Evolutionary conservation across 2,329 filamentous ascomycete genomes (phyloP).

Genomic region (Claviceps arundinis): DNA sequence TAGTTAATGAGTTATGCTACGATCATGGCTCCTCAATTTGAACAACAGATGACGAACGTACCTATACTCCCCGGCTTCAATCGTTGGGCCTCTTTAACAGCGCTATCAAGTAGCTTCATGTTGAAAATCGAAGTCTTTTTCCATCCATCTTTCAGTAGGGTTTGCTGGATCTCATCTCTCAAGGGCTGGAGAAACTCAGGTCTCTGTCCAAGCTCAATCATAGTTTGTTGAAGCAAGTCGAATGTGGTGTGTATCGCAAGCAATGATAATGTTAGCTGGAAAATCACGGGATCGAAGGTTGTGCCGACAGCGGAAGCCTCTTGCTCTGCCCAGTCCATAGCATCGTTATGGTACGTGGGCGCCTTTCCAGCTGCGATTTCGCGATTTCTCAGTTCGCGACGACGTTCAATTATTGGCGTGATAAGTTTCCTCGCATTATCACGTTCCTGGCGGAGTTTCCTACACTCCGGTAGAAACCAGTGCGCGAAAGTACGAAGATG

Average conservation of each 20-base stretch:
- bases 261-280: slow-evolving; percentile 20
- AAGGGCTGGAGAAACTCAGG: slow-evolving; percentile 22
- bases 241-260: slow-evolving; percentile 43
- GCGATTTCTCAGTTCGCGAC: slow-evolving; percentile 26
- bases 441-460: slow-evolving; percentile 15
- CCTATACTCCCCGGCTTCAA: slow-evolving; percentile 17
- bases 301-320: slow-evolving; percentile 28
- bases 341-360: slow-evolving; percentile 29
- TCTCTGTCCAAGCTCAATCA: slow-evolving; percentile 25
- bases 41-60: neutral
- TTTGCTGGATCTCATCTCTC: slow-evolving; percentile 24
- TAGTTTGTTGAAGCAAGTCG: slow-evolving; percentile 10
- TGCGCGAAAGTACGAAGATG: slow-evolving; percentile 32
- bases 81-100: slow-evolving; percentile 37
- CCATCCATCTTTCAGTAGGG: slow-evolving; percentile 19
- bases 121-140: slow-evolving; percentile 29
- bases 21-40: neutral
- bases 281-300: slow-evolving; percentile 6
- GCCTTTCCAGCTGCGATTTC: slow-evolving; percentile 16
- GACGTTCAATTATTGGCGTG: slow-evolving; percentile 29
- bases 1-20: neutral
- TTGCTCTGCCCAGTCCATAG: slow-evolving; percentile 40
- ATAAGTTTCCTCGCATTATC: slow-evolving; percentile 5
- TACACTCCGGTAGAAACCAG: slow-evolving; percentile 26
- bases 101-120: slow-evolving; percentile 34